Percentiles rank a stretch among this genome's conserved stretches.
phyloP scores from a whole-genome alignment of 1,284 basidiomycete species.

The Hemileia vastatrix region DNA sequence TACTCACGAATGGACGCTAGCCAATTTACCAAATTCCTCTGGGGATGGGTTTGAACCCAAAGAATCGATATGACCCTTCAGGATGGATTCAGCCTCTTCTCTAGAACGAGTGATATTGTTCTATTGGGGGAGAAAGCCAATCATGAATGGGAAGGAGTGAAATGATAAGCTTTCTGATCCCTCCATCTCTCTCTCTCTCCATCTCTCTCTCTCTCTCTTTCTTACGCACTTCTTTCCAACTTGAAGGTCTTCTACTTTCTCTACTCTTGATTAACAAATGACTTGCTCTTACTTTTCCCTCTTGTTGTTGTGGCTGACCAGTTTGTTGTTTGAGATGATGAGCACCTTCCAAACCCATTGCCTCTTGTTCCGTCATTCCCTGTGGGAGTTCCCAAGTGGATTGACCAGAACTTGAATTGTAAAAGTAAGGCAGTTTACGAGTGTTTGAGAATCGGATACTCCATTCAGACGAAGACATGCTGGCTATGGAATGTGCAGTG shows the following conservation, averaged over 20 bases:
- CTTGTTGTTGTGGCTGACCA: constrained; percentile 11
- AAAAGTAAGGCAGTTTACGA: constrained; percentile 75
- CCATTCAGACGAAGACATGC: no score
- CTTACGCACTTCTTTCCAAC: constrained; percentile 75
- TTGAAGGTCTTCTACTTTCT: constrained; percentile 72
- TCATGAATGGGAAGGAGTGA: no score
- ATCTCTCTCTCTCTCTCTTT: no score
- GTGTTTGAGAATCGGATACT: constrained; percentile 75
- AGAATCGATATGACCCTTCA: constrained; percentile 54
- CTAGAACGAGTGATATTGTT: constrained; percentile 74
- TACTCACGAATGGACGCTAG: constrained; percentile 34
- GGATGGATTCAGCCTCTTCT: constrained; percentile 73
- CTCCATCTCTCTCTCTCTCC: no score
- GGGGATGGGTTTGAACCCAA: constrained; percentile 43
- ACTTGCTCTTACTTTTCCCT: constrained; percentile 71
- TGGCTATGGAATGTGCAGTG: no score
- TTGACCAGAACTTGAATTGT: constrained; percentile 59
- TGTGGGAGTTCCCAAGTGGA: constrained; percentile 76
- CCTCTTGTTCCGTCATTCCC: constrained; percentile 49
- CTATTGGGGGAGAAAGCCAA: constrained; percentile 48
- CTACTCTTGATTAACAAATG: constrained; percentile 88
- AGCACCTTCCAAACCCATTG: constrained; percentile 25
- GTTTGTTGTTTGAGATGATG: constrained; percentile 17
- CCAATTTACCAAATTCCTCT: constrained; percentile 36
- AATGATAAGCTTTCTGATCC: no score